A percentile compares a stretch with the other conserved stretches of the same genome.
Conservation (phyloP, 305 asterid species). For the Petunia hybrid region DNA sequence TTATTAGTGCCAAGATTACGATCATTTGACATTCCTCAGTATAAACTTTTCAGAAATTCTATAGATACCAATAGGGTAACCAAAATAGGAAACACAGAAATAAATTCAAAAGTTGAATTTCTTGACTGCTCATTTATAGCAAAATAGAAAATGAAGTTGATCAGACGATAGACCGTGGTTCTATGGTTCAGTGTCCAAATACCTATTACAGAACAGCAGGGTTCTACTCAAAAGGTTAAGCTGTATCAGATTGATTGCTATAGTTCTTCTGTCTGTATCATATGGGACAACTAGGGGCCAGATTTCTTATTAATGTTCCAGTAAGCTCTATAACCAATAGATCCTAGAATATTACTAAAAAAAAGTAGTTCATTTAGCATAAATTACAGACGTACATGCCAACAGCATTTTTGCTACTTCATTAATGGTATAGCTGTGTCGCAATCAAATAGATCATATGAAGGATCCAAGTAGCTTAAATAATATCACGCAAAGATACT, state of each 20-base stretch:
- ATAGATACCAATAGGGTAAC: constrained; percentile 8
- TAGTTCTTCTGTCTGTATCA: constrained; percentile 19
- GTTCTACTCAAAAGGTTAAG: not conserved
- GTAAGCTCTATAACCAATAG: constrained; percentile 20
- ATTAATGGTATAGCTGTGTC: not conserved
- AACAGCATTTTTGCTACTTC: constrained; percentile 13
- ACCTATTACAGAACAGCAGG: constrained; percentile 3
- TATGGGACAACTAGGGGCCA: not conserved
- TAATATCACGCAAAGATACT: constrained; percentile 14
- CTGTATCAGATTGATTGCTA: constrained; percentile 24
- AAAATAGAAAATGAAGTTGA: constrained; percentile 4
- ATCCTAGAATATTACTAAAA: constrained; percentile 7
- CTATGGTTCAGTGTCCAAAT: constrained; percentile 13
- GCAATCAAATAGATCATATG: constrained; percentile 3
- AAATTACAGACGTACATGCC: not conserved
- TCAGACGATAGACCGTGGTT: not conserved
- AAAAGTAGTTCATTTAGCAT: constrained; percentile 20
- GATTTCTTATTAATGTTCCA: not conserved
- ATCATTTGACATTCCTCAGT: constrained; percentile 13
- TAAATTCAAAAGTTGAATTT: not conserved
- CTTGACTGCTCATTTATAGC: constrained; percentile 12
- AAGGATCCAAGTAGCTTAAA: constrained; percentile 5
- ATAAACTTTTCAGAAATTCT: not conserved
- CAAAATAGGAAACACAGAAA: not conserved
- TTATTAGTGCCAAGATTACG: constrained; percentile 20